These are phyloP conservation scores for Pelargonium nanum DNA, from an alignment of 345 rosid genomes.

Conservation along the genomic window DNA sequence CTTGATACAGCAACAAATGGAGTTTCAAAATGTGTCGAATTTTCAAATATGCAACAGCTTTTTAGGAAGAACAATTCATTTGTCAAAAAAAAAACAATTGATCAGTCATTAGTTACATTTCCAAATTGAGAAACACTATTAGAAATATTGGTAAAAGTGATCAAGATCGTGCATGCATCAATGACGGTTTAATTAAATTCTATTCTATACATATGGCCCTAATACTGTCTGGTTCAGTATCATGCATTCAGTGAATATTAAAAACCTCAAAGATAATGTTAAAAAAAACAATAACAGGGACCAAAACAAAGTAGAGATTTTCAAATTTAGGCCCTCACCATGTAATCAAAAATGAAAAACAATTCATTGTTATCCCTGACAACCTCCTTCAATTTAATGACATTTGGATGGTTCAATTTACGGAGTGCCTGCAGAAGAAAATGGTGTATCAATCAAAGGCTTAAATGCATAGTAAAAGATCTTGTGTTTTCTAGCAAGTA, in stretches of 20 bases:
- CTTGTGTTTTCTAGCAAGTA: too few relatives aligned
- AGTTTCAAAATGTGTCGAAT: neutral
- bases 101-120: neutral
- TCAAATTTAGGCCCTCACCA: conserved; percentile 38
- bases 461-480: neutral
- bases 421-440: conserved; percentile 67
- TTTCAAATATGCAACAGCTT: neutral
- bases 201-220: neutral
- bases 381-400: conserved; percentile 84
- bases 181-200: neutral
- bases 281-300: neutral
- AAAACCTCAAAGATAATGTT: neutral
- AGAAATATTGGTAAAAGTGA: neutral
- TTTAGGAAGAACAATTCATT: neutral
- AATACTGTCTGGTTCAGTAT: neutral
- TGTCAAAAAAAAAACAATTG: neutral
- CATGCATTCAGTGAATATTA: neutral
- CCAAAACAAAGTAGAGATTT: neutral
- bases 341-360: conserved; percentile 87
- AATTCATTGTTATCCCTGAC: conserved; percentile 79
- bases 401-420: conserved; percentile 73
- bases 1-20: neutral
- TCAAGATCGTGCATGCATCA: neutral
- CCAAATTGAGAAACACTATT: neutral
- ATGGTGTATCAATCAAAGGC: conserved; percentile 1